Evolutionary conservation across 163 green algal species (phyloP), one percentile per base, ranked within the genome.

Genomic region (Trebouxiophyceae sp.): DNA sequence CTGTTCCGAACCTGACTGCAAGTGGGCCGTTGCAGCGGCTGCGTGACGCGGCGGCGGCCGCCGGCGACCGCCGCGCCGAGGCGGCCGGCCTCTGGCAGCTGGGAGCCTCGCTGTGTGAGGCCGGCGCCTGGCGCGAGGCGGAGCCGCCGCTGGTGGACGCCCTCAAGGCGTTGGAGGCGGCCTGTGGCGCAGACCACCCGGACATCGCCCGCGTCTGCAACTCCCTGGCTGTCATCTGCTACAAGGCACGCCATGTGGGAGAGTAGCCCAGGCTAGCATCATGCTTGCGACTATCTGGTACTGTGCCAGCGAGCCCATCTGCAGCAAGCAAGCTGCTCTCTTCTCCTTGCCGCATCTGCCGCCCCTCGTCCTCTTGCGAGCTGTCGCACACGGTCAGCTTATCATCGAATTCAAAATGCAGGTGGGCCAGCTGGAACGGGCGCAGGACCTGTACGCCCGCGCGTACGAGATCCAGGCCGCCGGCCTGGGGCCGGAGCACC

Each of bases 391-490:
- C 16, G 39, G 8, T 8, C 39, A n/a, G 39, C 16, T 8, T 50
- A 50, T 50, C 39, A 8, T 50, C 39, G 8, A 16, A 50, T 50
- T n/a, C n/a, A n/a, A 16, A 50, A 50, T 16, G 39, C 39, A 31
- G 31, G 58, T 65, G 28, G 58, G 33, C 32, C 32, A 33, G 58
- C 58, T 32, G 32, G 57, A 75, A 46, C 26, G 54, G 24, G 57
- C 63, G 0, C 69, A 75, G 63, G 69, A 75, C 29, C 46, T 75
- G 46, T 75, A 71, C 33, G 69, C 69, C 1, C 33, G 69, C 2
- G 63, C 63, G 1, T 75, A 71, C 47, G 69, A 75, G 33, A 75
- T 71, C 8, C 69, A 71, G 69, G 33, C 33, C n/a, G 54, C 23
- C 22, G 46, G 70, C 55, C 70, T 77, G 39, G 70, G 70, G 22